Base-by-base conservation (phyloP, 495 filamentous ascomycete genomes). In the Penicillium subrubescens region DNA sequence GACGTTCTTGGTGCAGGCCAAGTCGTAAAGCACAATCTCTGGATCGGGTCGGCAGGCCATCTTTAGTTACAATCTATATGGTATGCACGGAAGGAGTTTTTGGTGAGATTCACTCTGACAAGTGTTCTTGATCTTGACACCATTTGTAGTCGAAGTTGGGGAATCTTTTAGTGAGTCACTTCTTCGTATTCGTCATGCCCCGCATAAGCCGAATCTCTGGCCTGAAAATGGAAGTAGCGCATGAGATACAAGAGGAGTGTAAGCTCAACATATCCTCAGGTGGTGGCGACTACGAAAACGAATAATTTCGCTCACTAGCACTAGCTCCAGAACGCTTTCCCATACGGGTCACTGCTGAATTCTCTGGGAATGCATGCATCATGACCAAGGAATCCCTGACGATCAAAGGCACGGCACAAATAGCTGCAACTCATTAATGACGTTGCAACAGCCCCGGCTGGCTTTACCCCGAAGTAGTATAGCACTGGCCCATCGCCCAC, bases 21-120 rank as follows among this genome's bases (percentile, higher is more conserved):
- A 65, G 62, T 81, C 79, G 51, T 78, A 79, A 31, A 80, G 57
- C 48, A 79, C 65, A 65, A 81, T 77, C 51, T 79, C 69, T 41
- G 75, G 66, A 56, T 77, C 70, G n/a, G 55, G 33, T 46, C 70
- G 58, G 60, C 65, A 25, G 25, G 67, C 59, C 75, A 79, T 79
- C 29, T 73, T 63, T 51, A 37, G 4, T 31, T 29, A 52, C 23
- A 6, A 7, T 23, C 5, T 48, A 15, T 43, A 17, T 10, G 7
- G 5, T 21, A 12, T 12, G 3, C 35, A 39, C 12, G 12, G 12
- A 15, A 39, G 12, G 12, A 4, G 11, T 6, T 3, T 41, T 5
- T 25, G 7, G 7, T 48, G 44, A 17, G 44, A 10, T 48, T 21
- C 19, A 12, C 8, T 48, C 21, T 12, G n/a, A 48, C 2, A 25